phyloP scores from a whole-genome alignment of 2,329 filamentous ascomycete genomes.

The Ilyonectria mors-panacis region DNA sequence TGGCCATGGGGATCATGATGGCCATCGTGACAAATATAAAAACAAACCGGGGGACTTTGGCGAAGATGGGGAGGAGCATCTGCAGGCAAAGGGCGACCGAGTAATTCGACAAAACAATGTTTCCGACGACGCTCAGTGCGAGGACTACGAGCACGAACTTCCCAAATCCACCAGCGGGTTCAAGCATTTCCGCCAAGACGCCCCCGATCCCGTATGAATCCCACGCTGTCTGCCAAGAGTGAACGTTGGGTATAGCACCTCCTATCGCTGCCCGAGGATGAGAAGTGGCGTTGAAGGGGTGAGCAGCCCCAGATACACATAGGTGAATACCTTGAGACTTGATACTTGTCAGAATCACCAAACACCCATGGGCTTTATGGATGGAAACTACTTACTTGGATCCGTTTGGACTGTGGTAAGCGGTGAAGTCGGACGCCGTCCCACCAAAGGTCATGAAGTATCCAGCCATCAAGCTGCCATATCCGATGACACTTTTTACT shows the following conservation, averaged over 20 bases:
- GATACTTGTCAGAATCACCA: conserved; percentile 51
- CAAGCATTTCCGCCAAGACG: conserved; percentile 52
- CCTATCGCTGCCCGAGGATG: conserved; percentile 58
- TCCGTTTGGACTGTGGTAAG: conserved; percentile 60
- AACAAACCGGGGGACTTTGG: conserved; percentile 58
- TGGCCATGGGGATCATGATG: conserved; percentile 59
- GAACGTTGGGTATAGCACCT: conserved; percentile 50
- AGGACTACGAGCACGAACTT: conserved; percentile 54
- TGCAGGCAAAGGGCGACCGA: conserved; percentile 58
- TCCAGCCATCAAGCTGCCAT: conserved; percentile 63
- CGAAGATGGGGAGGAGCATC: conserved; percentile 58
- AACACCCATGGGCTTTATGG: conserved; percentile 33
- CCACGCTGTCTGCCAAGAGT: conserved; percentile 50
- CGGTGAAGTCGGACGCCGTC: conserved; percentile 70
- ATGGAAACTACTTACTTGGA: conserved; percentile 37
- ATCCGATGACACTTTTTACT: conserved; percentile 58
- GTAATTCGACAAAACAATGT: conserved; percentile 58
- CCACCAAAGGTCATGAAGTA: conserved; percentile 71
- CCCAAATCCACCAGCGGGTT: conserved; percentile 51
- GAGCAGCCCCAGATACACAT: conserved; percentile 66
- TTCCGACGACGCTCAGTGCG: conserved; percentile 55
- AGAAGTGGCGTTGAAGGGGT: conserved; percentile 51
- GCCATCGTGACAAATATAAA: conserved; percentile 58
- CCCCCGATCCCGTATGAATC: conserved; percentile 50
- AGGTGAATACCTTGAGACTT: conserved; percentile 43